Conservation (phyloP, 805 yeast genomes). For the Ogataea salicorniae region DNA sequence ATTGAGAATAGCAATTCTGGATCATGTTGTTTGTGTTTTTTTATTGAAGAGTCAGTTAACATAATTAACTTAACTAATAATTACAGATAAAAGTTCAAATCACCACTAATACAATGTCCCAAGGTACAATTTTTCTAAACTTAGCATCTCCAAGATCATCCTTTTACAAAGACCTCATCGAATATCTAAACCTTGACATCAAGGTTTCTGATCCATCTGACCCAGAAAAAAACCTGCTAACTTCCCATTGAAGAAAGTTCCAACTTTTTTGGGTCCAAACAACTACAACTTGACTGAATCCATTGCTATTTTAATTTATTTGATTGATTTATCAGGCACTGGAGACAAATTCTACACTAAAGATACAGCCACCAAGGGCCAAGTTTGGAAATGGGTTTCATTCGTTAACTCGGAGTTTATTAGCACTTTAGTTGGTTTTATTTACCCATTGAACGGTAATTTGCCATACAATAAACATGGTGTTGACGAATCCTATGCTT, state of each 20-base stretch:
- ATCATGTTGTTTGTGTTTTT: no score
- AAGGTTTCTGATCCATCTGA: slow-evolving; percentile 37
- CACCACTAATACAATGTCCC: slow-evolving; percentile 1
- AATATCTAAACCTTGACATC: slow-evolving; percentile 52
- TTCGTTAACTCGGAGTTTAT: slow-evolving; percentile 63
- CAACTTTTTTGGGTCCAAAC: slow-evolving; percentile 59
- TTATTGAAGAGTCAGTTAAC: no score
- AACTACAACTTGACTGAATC: slow-evolving; percentile 64
- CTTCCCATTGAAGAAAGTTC: slow-evolving; percentile 61
- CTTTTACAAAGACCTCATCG: slow-evolving; percentile 44
- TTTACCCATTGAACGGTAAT: slow-evolving; percentile 55
- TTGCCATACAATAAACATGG: slow-evolving; percentile 64
- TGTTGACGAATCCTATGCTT: slow-evolving; percentile 12
- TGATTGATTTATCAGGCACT: slow-evolving; percentile 31
- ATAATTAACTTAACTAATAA: not conserved
- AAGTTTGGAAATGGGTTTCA: slow-evolving; percentile 71
- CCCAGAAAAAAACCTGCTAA: slow-evolving; percentile 36
- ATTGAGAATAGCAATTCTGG: no score
- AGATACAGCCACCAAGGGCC: slow-evolving; percentile 53
- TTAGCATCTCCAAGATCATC: slow-evolving; percentile 30
- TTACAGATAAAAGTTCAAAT: not conserved
- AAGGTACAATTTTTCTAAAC: slow-evolving; percentile 7
- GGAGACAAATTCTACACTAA: slow-evolving; percentile 49
- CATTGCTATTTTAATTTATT: slow-evolving; percentile 53
- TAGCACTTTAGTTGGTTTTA: slow-evolving; percentile 38